Base-by-base conservation (phyloP, 2,329 filamentous ascomycete species). In the Aaosphaeria pasadenensis region DNA sequence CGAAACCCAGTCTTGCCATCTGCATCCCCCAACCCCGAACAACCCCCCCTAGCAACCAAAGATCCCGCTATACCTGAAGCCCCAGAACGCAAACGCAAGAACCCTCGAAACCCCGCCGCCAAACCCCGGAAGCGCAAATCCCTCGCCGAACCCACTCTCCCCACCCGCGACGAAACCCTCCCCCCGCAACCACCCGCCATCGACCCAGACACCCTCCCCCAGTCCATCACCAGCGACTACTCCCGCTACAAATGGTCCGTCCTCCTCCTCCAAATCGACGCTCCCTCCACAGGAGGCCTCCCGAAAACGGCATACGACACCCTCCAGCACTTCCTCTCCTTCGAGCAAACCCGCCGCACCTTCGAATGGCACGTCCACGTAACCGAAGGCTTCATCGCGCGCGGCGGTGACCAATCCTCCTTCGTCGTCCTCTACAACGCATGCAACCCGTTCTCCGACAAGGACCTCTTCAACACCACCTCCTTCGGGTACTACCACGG, bases 381-480 rank as follows among this genome's bases (percentile, higher is more conserved):
- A 0, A 58, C 59, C 0, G 17, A 36, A 1, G 63, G 65, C 39
- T 66, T 66, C 46, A 63, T 66, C 42, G 17, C 17, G 2, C 29
- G 50, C 7, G 39, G 50, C 5, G 64, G 59, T 5, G 43, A 41
- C 7, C 45, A 41, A 3, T 39, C 47, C 28, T 59, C 56, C 1
- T 41, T 67, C n/a, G n/a, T 69, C 24, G 57, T 65, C 2, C 43
- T 65, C 0, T 60, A 63, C 41, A 64, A 66, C 13, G 65, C 62
- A 1, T 42, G 50, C 1, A 51, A 65, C 11, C 60, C 62, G 0
- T 66, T 63, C 28, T n/a, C 7, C 17, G 39, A 48, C 6, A 39
- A 46, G 30, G 39, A 17, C 2, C 7, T 17, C 0, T 13, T 39
- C 1, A 43, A 46, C 1, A 61, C 62, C 2, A 59, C 57, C 1